Percentiles rank a stretch among this genome's conserved stretches.
Evolutionary conservation across 768 basidiomycete genomes (phyloP).

Genomic region (Tulasnella calospora): DNA sequence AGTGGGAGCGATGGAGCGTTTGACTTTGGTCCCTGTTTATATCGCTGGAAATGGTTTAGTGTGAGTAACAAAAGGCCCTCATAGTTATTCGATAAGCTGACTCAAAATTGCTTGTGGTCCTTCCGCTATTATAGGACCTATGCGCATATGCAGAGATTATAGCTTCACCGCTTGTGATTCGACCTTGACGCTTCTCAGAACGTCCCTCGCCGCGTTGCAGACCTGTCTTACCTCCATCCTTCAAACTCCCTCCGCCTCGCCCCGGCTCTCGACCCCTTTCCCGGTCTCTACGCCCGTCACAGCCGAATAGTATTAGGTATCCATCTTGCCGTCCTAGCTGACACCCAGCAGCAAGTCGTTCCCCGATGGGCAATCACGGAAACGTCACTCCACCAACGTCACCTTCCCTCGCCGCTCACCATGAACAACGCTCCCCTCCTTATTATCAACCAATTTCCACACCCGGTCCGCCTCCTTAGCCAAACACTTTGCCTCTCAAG

Average conservation of each 20-base stretch:
- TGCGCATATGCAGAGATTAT: no score
- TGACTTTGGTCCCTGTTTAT: constrained; percentile 78
- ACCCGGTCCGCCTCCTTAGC: constrained; percentile 24
- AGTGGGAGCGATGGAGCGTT: constrained; percentile 40
- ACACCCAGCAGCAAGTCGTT: no score
- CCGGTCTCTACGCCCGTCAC: neutral
- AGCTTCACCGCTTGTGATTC: constrained; percentile 83
- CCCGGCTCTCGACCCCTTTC: neutral
- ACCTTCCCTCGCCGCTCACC: neutral
- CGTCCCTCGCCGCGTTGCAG: constrained; percentile 86
- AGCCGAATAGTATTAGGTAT: no score
- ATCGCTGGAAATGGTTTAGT: constrained; percentile 90
- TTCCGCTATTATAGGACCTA: no score
- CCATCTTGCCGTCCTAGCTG: neutral
- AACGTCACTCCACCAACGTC: neutral
- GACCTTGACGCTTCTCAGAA: constrained; percentile 81
- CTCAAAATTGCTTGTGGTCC: no score
- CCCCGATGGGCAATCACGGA: neutral
- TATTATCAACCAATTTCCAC: neutral
- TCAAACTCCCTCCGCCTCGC: constrained; percentile 27
- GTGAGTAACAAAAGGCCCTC: constrained; percentile 50
- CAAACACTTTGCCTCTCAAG: constrained; percentile 27
- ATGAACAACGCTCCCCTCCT: neutral
- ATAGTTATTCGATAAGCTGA: no score
- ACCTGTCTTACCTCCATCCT: constrained; percentile 81